Conservation (phyloP, 2,329 filamentous ascomycete genomes). For the Taxawa tesnikishii region DNA sequence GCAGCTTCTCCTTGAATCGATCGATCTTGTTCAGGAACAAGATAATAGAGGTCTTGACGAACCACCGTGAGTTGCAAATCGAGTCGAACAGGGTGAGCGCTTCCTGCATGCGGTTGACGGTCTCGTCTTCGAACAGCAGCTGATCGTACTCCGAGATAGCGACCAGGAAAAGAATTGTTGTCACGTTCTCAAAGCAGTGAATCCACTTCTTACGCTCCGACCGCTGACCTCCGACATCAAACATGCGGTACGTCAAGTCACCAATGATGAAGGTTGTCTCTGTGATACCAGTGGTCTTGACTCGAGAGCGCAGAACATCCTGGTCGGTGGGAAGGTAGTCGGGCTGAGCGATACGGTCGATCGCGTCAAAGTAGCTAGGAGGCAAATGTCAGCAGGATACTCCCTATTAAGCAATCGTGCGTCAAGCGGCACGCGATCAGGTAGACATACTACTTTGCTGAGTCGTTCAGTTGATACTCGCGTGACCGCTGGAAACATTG, state of each 20-base stretch:
- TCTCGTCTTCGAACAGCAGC: constrained; percentile 89
- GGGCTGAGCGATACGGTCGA: constrained; percentile 76
- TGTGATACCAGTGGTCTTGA: constrained; percentile 95
- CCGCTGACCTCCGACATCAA: constrained; percentile 89
- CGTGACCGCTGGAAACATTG: constrained; percentile 91
- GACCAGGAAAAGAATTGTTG: constrained; percentile 83
- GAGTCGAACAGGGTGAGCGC: constrained; percentile 41
- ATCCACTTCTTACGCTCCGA: constrained; percentile 99
- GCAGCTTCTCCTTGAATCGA: constrained; percentile 59
- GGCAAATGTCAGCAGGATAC: too few relatives aligned
- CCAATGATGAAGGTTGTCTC: constrained; percentile 94
- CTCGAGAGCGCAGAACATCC: constrained; percentile 87
- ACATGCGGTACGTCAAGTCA: constrained; percentile 92
- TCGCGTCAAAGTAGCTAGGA: constrained; percentile 84
- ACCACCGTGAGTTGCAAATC: constrained; percentile 40
- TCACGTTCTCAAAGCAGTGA: constrained; percentile 89
- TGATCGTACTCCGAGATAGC: constrained; percentile 96
- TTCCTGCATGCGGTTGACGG: constrained; percentile 54
- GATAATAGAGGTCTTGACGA: constrained; percentile 38
- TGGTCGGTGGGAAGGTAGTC: constrained; percentile 91
- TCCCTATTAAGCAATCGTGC: too few relatives aligned
- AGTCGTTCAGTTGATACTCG: constrained; percentile 95
- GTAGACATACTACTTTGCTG: constrained; percentile 74
- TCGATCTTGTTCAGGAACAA: constrained; percentile 44
- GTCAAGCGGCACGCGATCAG: too few relatives aligned